Evolutionary conservation across 331 rosid species (phyloP).

Genomic region (Malus hybrid): DNA sequence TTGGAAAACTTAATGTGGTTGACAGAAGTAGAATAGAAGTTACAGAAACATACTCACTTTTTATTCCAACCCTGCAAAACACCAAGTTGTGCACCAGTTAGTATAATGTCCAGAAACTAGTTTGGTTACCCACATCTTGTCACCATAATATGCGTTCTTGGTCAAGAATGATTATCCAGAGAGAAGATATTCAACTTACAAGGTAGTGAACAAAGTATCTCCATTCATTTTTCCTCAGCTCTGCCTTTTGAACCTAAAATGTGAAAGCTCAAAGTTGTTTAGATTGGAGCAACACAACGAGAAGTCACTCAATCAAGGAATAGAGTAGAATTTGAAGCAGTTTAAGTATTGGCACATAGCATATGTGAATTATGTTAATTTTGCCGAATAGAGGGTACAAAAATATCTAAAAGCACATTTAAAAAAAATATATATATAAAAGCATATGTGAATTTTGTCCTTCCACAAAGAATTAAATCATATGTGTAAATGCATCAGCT

Average conservation of each 20-base stretch:
- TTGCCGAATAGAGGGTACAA: not conserved
- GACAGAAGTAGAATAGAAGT: slow-evolving; percentile 11
- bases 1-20: not conserved
- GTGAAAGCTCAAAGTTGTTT: slow-evolving; percentile 10
- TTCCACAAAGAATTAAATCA: not conserved
- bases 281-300: not conserved
- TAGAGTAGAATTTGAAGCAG: not conserved
- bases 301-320: not conserved
- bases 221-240: slow-evolving; percentile 77
- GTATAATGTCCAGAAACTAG: slow-evolving; percentile 8
- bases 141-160: not conserved
- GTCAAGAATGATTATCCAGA: not conserved
- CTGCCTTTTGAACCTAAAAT: slow-evolving; percentile 77
- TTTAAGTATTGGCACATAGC: not conserved
- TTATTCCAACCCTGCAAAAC: slow-evolving; percentile 99
- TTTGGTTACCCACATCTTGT: not conserved
- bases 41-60: slow-evolving; percentile 57
- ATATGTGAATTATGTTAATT: not conserved
- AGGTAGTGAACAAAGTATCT: slow-evolving; percentile 95
- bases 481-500: not conserved
- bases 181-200: slow-evolving; percentile 43
- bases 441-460: not conserved
- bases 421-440: not conserved
- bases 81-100: slow-evolving; percentile 22
- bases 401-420: not conserved